A percentile compares a stretch with the other conserved stretches of the same genome.
Evolutionary conservation across 2,329 filamentous ascomycete genomes (phyloP).

Genomic region (Colletotrichum tamarilloi): DNA sequence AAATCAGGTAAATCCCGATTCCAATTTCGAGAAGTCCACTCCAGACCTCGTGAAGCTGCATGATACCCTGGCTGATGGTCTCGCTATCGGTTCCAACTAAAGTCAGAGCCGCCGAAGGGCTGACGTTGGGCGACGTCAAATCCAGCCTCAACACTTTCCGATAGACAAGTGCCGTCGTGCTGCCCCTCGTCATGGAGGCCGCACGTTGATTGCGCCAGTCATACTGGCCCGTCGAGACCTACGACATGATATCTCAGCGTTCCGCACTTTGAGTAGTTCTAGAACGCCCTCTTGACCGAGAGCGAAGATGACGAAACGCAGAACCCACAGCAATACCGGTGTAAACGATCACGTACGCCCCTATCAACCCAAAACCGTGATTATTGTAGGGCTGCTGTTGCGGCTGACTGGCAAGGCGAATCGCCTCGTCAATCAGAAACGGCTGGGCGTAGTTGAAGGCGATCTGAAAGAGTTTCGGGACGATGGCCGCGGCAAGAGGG

Average conservation of each 20-base stretch:
- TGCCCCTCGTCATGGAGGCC: conserved; percentile 42
- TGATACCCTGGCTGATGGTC: conserved; percentile 39
- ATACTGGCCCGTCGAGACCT: conserved; percentile 41
- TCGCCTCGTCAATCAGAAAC: conserved; percentile 40
- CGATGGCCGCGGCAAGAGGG: conserved; percentile 13
- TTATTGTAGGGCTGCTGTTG: conserved; percentile 38
- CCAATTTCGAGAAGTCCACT: conserved; percentile 41
- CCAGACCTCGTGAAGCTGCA: conserved; percentile 39
- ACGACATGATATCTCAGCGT: not conserved
- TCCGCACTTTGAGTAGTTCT: not conserved
- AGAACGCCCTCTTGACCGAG: not conserved
- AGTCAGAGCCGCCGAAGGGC: conserved; percentile 39
- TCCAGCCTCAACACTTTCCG: conserved; percentile 39
- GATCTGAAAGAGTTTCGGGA: conserved; percentile 38
- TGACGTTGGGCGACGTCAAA: conserved; percentile 36
- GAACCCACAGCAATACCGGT: conserved; percentile 40
- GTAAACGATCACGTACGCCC: conserved; percentile 42
- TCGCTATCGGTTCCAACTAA: conserved; percentile 44
- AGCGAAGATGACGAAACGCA: not conserved
- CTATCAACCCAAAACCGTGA: conserved; percentile 42
- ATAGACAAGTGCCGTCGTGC: conserved; percentile 42
- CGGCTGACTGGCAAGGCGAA: conserved; percentile 36
- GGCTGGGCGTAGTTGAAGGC: conserved; percentile 43
- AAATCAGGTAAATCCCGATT: conserved; percentile 42
- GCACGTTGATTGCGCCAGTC: conserved; percentile 39